A percentile compares a stretch with the other conserved stretches of the same genome.
phyloP scores from a whole-genome alignment of 495 filamentous ascomycete genomes.

The Pyrenopolyporus hunteri region DNA sequence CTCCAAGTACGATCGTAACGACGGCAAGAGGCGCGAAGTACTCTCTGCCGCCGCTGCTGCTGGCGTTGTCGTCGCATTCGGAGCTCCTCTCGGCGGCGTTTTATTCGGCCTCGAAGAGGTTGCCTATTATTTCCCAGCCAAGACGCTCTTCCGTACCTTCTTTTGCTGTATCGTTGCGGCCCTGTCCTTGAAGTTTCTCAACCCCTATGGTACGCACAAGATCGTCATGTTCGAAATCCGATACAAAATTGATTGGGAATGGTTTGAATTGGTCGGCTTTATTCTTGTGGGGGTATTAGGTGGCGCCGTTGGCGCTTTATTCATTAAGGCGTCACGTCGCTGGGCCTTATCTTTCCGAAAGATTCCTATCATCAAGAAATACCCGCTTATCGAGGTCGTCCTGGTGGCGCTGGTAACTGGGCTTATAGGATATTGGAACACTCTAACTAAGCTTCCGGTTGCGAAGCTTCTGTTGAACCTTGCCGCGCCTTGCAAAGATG shows the following conservation, averaged over 20 bases:
- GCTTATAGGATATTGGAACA: constrained; percentile 89
- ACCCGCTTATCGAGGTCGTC: constrained; percentile 85
- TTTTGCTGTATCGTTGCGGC: constrained; percentile 96
- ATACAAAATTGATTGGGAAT: constrained; percentile 91
- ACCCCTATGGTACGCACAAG: constrained; percentile 95
- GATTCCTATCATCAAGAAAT: constrained; percentile 77
- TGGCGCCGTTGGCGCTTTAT: constrained; percentile 83
- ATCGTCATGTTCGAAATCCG: constrained; percentile 95
- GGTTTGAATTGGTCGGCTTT: constrained; percentile 88
- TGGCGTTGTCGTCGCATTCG: constrained; percentile 96
- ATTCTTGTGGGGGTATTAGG: constrained; percentile 84
- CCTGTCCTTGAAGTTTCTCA: constrained; percentile 88
- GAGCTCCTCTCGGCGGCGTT: constrained; percentile 96
- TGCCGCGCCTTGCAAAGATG: constrained; percentile 76
- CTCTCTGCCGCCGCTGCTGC: constrained; percentile 92
- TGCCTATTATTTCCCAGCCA: constrained; percentile 98
- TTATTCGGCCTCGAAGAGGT: constrained; percentile 95
- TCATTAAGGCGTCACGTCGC: constrained; percentile 90
- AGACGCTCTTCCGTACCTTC: constrained; percentile 96
- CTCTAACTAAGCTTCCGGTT: constrained; percentile 85
- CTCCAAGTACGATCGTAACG: constrained; percentile 90
- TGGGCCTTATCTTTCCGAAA: constrained; percentile 91
- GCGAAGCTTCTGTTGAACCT: constrained; percentile 90
- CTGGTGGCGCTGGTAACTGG: constrained; percentile 88
- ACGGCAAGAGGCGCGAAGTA: constrained; percentile 85